These are phyloP conservation scores for Amanita pseudoporphyria DNA, from an alignment of 768 basidiomycete species.

Conservation along the genomic window DNA sequence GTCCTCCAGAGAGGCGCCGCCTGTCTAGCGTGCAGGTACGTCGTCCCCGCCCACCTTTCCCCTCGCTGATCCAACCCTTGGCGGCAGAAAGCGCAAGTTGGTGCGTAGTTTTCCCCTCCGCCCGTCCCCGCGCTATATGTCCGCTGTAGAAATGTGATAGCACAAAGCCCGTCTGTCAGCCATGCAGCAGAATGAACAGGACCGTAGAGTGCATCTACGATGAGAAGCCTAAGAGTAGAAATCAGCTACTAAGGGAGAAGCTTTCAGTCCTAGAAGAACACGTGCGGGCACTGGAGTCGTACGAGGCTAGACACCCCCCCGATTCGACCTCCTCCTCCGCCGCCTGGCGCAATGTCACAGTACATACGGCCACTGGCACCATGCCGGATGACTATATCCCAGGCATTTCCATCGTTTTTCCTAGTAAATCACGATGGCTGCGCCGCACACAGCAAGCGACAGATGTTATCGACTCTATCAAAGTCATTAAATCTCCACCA, in stretches of 20 bases:
- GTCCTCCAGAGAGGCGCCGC: constrained; percentile 31
- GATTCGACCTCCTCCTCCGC: constrained; percentile 1
- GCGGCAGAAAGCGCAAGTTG: constrained; percentile 32
- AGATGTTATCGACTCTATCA: neutral
- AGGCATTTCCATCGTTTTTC: neutral
- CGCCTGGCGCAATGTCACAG: neutral
- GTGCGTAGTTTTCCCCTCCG: constrained; percentile 17
- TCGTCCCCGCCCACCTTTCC: neutral
- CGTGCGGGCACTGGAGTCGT: constrained; percentile 42
- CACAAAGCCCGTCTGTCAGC: constrained; percentile 41
- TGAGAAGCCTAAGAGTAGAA: constrained; percentile 51
- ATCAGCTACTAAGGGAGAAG: constrained; percentile 48
- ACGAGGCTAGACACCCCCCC: constrained; percentile 8
- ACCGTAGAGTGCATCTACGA: constrained; percentile 47
- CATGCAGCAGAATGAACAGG: constrained; percentile 46
- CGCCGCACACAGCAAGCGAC: neutral
- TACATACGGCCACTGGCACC: neutral
- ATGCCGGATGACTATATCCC: neutral
- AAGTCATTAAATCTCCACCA: neutral
- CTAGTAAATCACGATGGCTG: neutral
- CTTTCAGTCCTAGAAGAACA: constrained; percentile 41
- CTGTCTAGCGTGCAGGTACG: constrained; percentile 35
- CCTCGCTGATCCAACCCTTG: neutral
- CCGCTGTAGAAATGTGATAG: constrained; percentile 52
- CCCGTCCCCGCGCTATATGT: constrained; percentile 1